Evolutionary conservation across 2,329 filamentous ascomycete species (phyloP).

Genomic region (Diplodia scrobiculata): DNA sequence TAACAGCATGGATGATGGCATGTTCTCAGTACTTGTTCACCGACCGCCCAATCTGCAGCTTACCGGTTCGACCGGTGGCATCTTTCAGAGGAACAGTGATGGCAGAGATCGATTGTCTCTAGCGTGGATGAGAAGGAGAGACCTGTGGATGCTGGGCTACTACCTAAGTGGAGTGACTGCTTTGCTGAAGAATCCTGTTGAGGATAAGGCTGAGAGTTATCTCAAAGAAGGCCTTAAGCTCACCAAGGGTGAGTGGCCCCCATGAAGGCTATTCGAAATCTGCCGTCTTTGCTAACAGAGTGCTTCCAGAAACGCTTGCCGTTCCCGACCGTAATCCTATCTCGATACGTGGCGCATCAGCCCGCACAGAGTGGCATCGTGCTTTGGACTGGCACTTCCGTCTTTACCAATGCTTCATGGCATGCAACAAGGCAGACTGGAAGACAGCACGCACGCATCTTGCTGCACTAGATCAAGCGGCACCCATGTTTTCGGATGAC

Average conservation of each 20-base stretch:
- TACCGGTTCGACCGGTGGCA: conserved; percentile 48
- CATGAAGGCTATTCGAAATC: too few relatives aligned
- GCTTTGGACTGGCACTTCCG: conserved; percentile 69
- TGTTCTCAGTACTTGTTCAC: conserved; percentile 48
- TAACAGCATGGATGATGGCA: conserved; percentile 40
- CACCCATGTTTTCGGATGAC: conserved; percentile 48
- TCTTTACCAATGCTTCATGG: conserved; percentile 69
- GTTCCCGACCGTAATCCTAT: conserved; percentile 32
- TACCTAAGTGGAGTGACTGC: conserved; percentile 60
- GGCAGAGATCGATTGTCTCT: conserved; percentile 54
- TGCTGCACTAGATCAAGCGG: conserved; percentile 49
- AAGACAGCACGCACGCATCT: conserved; percentile 62
- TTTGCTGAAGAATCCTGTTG: conserved; percentile 58
- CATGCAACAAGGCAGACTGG: conserved; percentile 72
- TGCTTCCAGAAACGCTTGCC: conserved; percentile 28
- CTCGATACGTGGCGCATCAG: conserved; percentile 36
- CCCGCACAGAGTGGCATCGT: conserved; percentile 63
- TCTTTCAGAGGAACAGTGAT: conserved; percentile 45
- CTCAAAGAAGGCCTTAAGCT: conserved; percentile 59
- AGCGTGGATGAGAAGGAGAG: conserved; percentile 62
- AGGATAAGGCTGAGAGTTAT: conserved; percentile 59
- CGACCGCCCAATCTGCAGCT: conserved; percentile 39
- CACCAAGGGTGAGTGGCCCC: conserved; percentile 1
- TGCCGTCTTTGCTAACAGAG: background rate
- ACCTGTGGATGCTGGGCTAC: conserved; percentile 63